phyloP scores from a whole-genome alignment of 306 rosid genomes.

The Vachellia collinsii region DNA sequence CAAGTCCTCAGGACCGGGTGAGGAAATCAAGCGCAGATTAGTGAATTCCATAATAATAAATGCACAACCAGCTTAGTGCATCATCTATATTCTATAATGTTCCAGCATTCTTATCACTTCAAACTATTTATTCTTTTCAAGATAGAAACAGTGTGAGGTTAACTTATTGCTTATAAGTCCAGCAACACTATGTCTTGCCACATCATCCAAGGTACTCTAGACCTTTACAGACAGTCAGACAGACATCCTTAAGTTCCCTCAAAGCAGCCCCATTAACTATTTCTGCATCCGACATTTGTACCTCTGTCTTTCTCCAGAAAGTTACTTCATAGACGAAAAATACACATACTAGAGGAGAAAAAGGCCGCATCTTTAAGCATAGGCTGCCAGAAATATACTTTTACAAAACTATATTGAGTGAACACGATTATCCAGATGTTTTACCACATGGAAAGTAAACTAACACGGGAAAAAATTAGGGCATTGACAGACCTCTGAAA shows the following conservation, averaged over 20 bases:
- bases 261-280: neutral
- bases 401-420: neutral
- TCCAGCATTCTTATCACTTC: neutral
- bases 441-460: neutral
- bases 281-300: neutral
- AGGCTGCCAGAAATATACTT: neutral
- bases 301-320: neutral
- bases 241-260: neutral
- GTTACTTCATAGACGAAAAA: neutral
- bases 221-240: neutral
- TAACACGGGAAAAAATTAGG: neutral
- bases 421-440: neutral
- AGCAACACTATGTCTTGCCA: neutral
- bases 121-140: neutral
- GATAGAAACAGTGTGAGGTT: neutral
- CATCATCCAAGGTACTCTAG: neutral
- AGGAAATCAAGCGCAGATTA: neutral
- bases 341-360: neutral
- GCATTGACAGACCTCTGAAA: neutral
- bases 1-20: constrained; percentile 6
- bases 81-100: neutral
- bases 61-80: neutral
- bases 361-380: neutral
- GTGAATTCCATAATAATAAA: neutral
- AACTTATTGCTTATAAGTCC: neutral